Percentiles rank a stretch among this genome's conserved stretches.
Evolutionary conservation across 2,329 filamentous ascomycete species (phyloP).

Genomic region (Trichoderma gracile): DNA sequence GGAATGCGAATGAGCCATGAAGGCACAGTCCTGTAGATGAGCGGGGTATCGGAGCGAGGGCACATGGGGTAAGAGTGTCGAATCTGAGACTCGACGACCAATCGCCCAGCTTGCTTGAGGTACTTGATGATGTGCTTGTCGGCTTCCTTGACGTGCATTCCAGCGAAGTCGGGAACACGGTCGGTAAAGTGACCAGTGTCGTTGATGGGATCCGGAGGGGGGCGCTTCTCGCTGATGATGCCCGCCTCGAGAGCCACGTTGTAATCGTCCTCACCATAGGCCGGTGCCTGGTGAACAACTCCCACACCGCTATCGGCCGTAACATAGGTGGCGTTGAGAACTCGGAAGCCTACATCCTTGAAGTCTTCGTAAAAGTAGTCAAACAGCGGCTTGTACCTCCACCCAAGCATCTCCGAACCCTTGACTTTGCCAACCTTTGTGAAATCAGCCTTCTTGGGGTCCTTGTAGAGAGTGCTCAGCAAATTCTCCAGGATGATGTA

Average conservation of each 20-base stretch:
- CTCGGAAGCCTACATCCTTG: conserved; percentile 78
- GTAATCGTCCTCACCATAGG: conserved; percentile 97
- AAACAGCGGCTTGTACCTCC: conserved; percentile 87
- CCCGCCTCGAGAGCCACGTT: conserved; percentile 74
- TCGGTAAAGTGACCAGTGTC: conserved; percentile 77
- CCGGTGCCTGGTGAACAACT: conserved; percentile 90
- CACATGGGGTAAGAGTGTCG: conserved; percentile 94
- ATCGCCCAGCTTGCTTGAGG: conserved; percentile 71
- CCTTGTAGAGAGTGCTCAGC: conserved; percentile 83
- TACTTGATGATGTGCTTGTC: conserved; percentile 93
- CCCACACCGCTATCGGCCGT: conserved; percentile 88
- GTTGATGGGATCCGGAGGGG: conserved; percentile 90
- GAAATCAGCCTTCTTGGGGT: conserved; percentile 92
- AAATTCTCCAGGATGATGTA: conserved; percentile 84
- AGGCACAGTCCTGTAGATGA: conserved; percentile 89
- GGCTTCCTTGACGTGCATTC: conserved; percentile 86
- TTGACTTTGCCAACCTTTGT: conserved; percentile 77
- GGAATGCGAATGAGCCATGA: conserved; percentile 94
- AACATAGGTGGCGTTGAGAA: conserved; percentile 83
- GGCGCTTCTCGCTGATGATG: conserved; percentile 72
- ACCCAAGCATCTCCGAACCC: conserved; percentile 82
- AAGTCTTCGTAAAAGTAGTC: conserved; percentile 88
- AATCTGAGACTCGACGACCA: conserved; percentile 83
- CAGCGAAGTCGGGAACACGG: conserved; percentile 76
- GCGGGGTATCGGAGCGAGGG: conserved; percentile 88